A percentile compares a stretch with the other conserved stretches of the same genome.
Conservation (phyloP, 2,329 filamentous ascomycete genomes). For the Elsinoe necatrix region DNA sequence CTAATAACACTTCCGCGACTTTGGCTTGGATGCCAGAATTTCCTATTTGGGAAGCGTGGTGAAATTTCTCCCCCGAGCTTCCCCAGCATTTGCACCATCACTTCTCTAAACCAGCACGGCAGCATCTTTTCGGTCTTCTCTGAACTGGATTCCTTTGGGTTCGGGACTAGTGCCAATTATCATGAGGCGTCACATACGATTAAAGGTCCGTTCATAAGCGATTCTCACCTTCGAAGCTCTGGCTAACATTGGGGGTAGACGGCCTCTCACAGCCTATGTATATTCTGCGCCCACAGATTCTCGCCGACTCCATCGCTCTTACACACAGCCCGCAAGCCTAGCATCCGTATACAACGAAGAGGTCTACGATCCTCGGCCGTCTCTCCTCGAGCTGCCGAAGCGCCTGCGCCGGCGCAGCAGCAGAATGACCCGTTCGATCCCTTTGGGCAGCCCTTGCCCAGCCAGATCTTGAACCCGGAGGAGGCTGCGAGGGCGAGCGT, state of each 20-base stretch:
- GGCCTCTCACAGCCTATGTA: background rate
- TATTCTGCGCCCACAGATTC: constrained; percentile 2
- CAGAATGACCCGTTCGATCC: constrained; percentile 4
- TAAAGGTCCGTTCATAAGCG: background rate
- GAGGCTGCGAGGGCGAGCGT: background rate
- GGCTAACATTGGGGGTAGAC: background rate
- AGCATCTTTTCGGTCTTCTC: background rate
- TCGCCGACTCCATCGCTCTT: background rate
- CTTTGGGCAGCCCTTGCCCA: background rate
- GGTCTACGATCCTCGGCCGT: constrained; percentile 1
- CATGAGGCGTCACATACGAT: constrained; percentile 8
- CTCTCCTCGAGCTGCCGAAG: constrained; percentile 3
- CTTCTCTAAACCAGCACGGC: background rate
- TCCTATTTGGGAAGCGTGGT: background rate
- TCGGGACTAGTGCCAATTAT: background rate
- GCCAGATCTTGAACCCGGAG: constrained; percentile 1
- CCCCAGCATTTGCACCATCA: background rate
- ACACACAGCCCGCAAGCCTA: background rate
- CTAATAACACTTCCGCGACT: too few species aligned
- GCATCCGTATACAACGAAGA: background rate
- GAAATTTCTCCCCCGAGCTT: constrained; percentile 13
- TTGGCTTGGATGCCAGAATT: constrained; percentile 1
- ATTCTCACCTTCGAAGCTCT: background rate
- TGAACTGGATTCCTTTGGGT: background rate
- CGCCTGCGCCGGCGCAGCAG: background rate